These are phyloP conservation scores for Sporothrix pseudoabietina DNA, from an alignment of 2,329 filamentous ascomycete species.

Conservation along the genomic window DNA sequence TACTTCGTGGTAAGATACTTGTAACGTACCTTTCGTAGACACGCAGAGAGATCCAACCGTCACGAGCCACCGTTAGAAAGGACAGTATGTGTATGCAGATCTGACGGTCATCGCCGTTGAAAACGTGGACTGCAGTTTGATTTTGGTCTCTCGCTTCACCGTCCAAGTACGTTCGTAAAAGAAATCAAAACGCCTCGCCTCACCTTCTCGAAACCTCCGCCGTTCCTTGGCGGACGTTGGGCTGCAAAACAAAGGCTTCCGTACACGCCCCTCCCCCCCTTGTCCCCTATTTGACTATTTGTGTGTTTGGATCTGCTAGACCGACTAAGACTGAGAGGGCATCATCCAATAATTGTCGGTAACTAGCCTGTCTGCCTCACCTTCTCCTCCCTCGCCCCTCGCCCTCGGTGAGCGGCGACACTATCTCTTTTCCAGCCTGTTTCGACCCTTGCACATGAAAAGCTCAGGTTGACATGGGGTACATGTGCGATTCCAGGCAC, in stretches of 20 bases:
- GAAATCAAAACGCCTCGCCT: neutral
- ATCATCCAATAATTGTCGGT: neutral
- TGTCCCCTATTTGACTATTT: neutral
- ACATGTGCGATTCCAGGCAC: neutral
- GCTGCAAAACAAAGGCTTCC: neutral
- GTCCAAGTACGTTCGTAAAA: neutral
- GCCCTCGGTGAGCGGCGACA: slow-evolving; percentile 16
- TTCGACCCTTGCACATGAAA: neutral
- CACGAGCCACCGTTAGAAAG: neutral
- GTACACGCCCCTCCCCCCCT: slow-evolving; percentile 3
- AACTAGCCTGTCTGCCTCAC: neutral
- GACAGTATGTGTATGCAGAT: neutral
- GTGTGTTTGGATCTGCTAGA: neutral
- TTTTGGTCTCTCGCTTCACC: neutral
- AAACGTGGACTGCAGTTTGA: neutral
- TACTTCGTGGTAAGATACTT: too few species aligned
- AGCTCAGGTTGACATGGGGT: neutral
- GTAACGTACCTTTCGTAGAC: neutral
- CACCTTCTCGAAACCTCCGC: neutral
- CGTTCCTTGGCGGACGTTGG: neutral
- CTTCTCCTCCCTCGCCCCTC: neutral
- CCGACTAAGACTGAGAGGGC: slow-evolving; percentile 6
- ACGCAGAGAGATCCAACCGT: neutral
- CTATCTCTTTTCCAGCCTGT: neutral
- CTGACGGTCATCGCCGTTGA: neutral